Evolutionary conservation across 345 rosid genomes (phyloP), one percentile per base, ranked within the genome.

Genomic region (Rubroshorea leprosula): DNA sequence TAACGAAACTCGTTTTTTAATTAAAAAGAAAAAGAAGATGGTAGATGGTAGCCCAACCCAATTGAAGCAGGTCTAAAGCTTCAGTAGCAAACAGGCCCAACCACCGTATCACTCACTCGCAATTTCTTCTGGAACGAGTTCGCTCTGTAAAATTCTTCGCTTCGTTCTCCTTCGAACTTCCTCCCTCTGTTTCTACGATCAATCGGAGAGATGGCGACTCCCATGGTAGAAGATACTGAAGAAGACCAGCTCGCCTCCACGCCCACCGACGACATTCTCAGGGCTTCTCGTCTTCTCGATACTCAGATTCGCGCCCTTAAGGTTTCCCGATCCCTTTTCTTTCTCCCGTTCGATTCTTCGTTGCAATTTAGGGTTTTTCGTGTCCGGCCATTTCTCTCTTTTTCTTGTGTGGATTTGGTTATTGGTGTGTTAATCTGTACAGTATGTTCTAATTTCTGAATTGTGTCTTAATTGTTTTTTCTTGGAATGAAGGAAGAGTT

Each of bases 251-350:
- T 90, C 16, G 75, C 87, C 0, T 74, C 96, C 26, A 87, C 90
- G 96, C 76, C 89, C 24, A 90, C 92, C 1, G 99, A 94, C 1
- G 99, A 90, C 60, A 76, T 94, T 62, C 18, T 64, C 51, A 71
- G 96, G 66, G 96, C 96, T 43, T 79, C 97, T 55, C 94, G 99
- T 44, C 92, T 94, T 57, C 90, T 90, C 39, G 97, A 90, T 46
- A 90, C 76, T 66, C 95, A 94, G 82, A 87, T 82, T 74, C 99
- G 97, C 23, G 76, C 83, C 49, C 90, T 81, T 59, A 90, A 89
- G 97, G 97, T 90, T 23, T 16, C 6, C n/a, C 21, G 45, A 54
- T 66, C 58, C 62, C 61, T 27, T n/a, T 20, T 9, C 31, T 21
- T 6, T 15, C 16, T 13, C 45, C 16, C 5, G 2, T 4, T 4